Conservation (phyloP, 2,329 filamentous ascomycete genomes). For the Pseudogymnoascus sp. region DNA sequence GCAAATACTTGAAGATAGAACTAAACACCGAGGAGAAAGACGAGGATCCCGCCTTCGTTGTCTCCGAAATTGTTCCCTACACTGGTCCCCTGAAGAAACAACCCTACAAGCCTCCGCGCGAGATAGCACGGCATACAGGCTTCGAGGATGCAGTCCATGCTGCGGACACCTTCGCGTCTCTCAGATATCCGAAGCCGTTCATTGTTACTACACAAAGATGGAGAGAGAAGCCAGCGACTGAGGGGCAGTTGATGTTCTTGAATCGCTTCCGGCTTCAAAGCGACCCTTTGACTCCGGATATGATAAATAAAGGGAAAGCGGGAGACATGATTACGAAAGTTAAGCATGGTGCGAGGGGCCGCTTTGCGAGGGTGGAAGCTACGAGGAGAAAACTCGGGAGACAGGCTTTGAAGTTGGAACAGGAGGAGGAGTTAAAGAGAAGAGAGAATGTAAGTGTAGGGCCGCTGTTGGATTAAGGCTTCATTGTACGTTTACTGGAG, state of each 20-base stretch:
- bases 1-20: conserved; percentile 54
- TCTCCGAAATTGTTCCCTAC: conserved; percentile 32
- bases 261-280: conserved; percentile 55
- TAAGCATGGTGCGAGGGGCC: conserved; percentile 70
- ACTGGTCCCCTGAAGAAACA: conserved; percentile 18
- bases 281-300: conserved; percentile 46
- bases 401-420: conserved; percentile 33
- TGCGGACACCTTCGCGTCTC: conserved; percentile 71
- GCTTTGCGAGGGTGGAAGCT: conserved; percentile 48
- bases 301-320: conserved; percentile 73
- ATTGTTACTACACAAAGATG: conserved; percentile 62
- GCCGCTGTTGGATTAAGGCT: conserved; percentile 34
- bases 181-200: conserved; percentile 59
- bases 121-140: conserved; percentile 57
- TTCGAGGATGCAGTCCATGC: conserved; percentile 75
- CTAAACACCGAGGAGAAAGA: conserved; percentile 31
- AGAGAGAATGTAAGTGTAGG: conserved; percentile 52
- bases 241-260: conserved; percentile 61
- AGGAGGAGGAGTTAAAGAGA: conserved; percentile 33
- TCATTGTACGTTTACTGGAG: not conserved
- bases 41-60: conserved; percentile 18
- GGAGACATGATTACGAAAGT: conserved; percentile 89
- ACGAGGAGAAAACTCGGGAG: conserved; percentile 45
- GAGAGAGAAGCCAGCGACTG: conserved; percentile 60
- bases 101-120: conserved; percentile 62